phyloP scores from a whole-genome alignment of 768 basidiomycete genomes.

The Clathrus columnatus region DNA sequence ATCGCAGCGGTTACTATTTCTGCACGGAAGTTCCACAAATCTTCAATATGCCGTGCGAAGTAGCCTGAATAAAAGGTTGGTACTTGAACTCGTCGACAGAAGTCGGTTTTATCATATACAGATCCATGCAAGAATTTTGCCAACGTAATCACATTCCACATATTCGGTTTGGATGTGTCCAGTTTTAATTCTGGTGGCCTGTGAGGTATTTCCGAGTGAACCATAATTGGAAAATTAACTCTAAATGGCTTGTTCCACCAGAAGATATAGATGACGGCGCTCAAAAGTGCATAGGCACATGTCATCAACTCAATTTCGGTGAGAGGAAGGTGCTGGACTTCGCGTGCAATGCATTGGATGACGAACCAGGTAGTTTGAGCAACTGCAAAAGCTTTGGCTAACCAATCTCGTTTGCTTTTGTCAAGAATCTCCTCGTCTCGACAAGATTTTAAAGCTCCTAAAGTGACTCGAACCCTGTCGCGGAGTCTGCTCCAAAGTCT shows the following conservation, averaged over 20 bases:
- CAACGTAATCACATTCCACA: neutral
- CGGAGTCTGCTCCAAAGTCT: no score
- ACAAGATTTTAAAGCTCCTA: no score
- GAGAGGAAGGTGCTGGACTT: slow-evolving; percentile 4
- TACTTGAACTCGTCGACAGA: neutral
- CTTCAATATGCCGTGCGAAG: slow-evolving; percentile 8
- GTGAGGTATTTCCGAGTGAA: neutral
- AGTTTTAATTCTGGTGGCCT: neutral
- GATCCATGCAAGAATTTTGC: neutral
- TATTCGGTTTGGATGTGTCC: neutral
- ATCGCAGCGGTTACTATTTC: slow-evolving; percentile 25
- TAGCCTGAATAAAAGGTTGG: neutral
- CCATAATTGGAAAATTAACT: slow-evolving; percentile 14
- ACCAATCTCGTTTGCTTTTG: no score
- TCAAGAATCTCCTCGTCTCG: no score
- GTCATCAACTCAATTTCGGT: neutral
- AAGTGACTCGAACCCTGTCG: no score
- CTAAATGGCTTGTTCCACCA: neutral
- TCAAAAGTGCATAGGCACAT: neutral
- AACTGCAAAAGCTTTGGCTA: no score
- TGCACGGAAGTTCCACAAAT: slow-evolving; percentile 22
- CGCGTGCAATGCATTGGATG: slow-evolving; percentile 1
- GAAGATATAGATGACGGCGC: neutral
- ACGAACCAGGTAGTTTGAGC: no score
- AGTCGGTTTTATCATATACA: neutral